Conservation (phyloP, 2,329 filamentous ascomycete species). For the Mariannaea sp. region DNA sequence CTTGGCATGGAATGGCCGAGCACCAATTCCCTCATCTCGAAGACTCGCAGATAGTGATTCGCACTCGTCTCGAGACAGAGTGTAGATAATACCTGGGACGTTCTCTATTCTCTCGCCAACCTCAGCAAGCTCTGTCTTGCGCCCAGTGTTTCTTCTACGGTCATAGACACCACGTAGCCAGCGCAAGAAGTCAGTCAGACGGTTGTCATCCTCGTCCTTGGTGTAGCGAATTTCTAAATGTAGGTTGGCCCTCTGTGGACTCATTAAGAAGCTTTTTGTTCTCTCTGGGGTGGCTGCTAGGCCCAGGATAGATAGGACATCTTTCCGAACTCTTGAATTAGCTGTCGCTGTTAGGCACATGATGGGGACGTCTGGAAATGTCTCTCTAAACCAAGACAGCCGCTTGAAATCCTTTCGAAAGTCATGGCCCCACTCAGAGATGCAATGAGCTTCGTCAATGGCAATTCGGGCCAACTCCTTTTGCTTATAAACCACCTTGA, state of each 20-base stretch:
- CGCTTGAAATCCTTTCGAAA: conserved; percentile 92
- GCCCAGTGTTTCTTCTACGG: conserved; percentile 64
- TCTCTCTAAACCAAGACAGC: conserved; percentile 81
- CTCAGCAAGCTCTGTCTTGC: conserved; percentile 62
- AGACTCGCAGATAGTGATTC: conserved; percentile 71
- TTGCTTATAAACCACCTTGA: conserved; percentile 77
- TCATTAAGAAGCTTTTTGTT: conserved; percentile 80
- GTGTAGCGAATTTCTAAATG: conserved; percentile 91
- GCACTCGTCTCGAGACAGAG: conserved; percentile 74
- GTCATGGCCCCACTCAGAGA: conserved; percentile 97
- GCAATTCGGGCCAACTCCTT: conserved; percentile 85
- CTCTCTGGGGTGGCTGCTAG: conserved; percentile 62
- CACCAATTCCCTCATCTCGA: conserved; percentile 70
- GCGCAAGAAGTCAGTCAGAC: conserved; percentile 72
- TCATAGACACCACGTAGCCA: conserved; percentile 79
- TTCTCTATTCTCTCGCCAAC: conserved; percentile 62
- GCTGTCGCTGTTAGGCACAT: conserved; percentile 94
- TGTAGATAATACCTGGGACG: conserved; percentile 81
- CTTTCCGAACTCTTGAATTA: conserved; percentile 77
- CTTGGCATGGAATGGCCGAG: conserved; percentile 74
- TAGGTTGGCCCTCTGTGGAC: conserved; percentile 81
- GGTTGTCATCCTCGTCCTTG: conserved; percentile 72
- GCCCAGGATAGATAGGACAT: conserved; percentile 77
- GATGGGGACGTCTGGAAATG: conserved; percentile 83
- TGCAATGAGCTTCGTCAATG: conserved; percentile 95